Conservation (phyloP, 2,329 filamentous ascomycete genomes). For the Bisporella sp. region DNA sequence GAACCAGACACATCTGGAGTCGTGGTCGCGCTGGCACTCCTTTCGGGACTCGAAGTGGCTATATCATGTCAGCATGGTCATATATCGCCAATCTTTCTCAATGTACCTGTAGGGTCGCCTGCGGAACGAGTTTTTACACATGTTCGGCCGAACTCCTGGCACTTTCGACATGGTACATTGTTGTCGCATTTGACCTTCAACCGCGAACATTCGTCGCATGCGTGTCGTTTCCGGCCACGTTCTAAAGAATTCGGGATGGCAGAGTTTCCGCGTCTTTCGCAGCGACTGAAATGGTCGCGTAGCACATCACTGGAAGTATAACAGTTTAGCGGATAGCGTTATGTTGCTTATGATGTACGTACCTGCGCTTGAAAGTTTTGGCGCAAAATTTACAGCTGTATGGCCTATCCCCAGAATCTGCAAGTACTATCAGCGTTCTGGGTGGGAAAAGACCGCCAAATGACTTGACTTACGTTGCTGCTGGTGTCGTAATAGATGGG, state of each 20-base stretch:
- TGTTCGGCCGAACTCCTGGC: conserved; percentile 24
- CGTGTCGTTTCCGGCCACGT: conserved; percentile 27
- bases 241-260: conserved; percentile 26
- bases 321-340: conserved; percentile 3
- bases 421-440: neutral
- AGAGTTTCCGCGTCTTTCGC: conserved; percentile 21
- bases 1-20: conserved; percentile 19
- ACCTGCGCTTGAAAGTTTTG: conserved; percentile 29
- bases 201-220: conserved; percentile 27
- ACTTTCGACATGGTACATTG: conserved; percentile 25
- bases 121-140: conserved; percentile 22
- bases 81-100: no score
- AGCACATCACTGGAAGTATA: conserved; percentile 23
- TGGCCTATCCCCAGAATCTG: conserved; percentile 25
- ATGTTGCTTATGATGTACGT: neutral
- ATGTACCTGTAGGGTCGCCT: conserved; percentile 6
- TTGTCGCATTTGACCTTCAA: conserved; percentile 29
- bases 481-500: conserved; percentile 27
- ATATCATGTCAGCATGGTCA: neutral
- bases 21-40: conserved; percentile 10
- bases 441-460: no score
- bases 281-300: conserved; percentile 27
- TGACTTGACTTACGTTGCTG: conserved; percentile 22
- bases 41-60: conserved; percentile 19
- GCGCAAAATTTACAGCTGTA: conserved; percentile 28